A percentile compares a stretch with the other conserved stretches of the same genome.
phyloP scores from a whole-genome alignment of 1,139 yeast genomes.

The Sugiyamaella paludigena region DNA sequence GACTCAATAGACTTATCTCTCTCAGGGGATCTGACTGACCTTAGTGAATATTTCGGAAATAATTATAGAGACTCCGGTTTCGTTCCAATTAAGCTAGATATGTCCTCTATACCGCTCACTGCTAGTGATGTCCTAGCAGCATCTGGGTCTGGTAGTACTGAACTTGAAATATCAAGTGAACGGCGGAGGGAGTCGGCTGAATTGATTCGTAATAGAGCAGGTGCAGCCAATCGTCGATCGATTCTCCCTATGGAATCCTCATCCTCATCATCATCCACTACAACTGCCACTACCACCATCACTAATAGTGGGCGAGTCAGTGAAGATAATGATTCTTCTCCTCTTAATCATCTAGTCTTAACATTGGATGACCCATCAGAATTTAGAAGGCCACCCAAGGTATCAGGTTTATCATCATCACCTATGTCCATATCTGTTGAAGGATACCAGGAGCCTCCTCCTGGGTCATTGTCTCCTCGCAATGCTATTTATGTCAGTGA shows the following conservation, averaged over 20 bases:
- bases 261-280: conserved; percentile 2
- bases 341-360: not conserved
- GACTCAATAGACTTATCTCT: too few relatives aligned
- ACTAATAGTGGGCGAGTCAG: too few relatives aligned
- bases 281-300: not conserved
- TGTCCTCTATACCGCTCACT: conserved; percentile 13
- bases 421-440: conserved; percentile 2
- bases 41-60: conserved; percentile 1
- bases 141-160: not conserved
- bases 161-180: not conserved
- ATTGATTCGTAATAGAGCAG: not conserved
- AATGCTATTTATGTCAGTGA: conserved; percentile 20
- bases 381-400: too few relatives aligned
- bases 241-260: conserved; percentile 7
- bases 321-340: not conserved
- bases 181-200: not conserved
- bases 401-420: too few relatives aligned
- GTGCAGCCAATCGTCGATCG: conserved; percentile 2
- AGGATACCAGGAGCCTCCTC: conserved; percentile 12
- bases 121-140: conserved; percentile 3
- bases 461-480: conserved; percentile 13
- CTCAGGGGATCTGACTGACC: not conserved
- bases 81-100: conserved; percentile 22
- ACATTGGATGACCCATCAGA: not conserved
- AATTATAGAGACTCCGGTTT: conserved; percentile 12